A percentile compares a stretch with the other conserved stretches of the same genome.
phyloP scores from a whole-genome alignment of 2,329 filamentous ascomycete genomes.

The Neopestalotiopsis sp. region DNA sequence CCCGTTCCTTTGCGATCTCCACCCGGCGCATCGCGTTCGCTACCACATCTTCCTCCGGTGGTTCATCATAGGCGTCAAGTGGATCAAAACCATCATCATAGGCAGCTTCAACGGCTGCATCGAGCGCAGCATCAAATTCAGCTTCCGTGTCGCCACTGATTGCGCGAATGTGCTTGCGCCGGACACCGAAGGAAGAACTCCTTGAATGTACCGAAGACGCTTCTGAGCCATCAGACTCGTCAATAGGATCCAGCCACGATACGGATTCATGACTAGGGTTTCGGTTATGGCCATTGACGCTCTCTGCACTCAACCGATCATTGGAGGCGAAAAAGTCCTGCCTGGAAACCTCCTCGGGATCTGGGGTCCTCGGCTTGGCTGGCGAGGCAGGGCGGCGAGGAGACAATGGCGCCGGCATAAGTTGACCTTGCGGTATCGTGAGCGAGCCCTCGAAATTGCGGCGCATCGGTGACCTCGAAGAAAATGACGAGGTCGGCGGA shows the following conservation, averaged over 20 bases:
- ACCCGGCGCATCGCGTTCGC: conserved; percentile 68
- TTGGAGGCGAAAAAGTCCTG: conserved; percentile 39
- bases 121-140: conserved; percentile 91
- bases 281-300: conserved; percentile 47
- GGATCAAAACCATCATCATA: conserved; percentile 92
- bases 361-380: conserved; percentile 35
- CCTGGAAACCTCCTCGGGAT: conserved; percentile 39
- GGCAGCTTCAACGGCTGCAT: conserved; percentile 93
- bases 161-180: conserved; percentile 71
- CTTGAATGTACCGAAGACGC: conserved; percentile 82
- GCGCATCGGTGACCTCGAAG: conserved; percentile 53
- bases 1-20: conserved; percentile 76
- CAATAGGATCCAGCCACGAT: conserved; percentile 93
- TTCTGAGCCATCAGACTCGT: conserved; percentile 84
- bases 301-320: conserved; percentile 30
- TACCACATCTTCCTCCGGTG: conserved; percentile 47
- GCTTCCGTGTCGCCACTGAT: conserved; percentile 78
- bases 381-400: conserved; percentile 64
- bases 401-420: conserved; percentile 75
- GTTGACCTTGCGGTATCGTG: conserved; percentile 54
- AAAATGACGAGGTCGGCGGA: conserved; percentile 59
- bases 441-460: conserved; percentile 40
- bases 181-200: conserved; percentile 71
- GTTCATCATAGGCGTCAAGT: conserved; percentile 54
- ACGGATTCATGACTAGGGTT: conserved; percentile 79